phyloP scores from a whole-genome alignment of 2,329 filamentous ascomycete genomes.

The Bisporella sp. region DNA sequence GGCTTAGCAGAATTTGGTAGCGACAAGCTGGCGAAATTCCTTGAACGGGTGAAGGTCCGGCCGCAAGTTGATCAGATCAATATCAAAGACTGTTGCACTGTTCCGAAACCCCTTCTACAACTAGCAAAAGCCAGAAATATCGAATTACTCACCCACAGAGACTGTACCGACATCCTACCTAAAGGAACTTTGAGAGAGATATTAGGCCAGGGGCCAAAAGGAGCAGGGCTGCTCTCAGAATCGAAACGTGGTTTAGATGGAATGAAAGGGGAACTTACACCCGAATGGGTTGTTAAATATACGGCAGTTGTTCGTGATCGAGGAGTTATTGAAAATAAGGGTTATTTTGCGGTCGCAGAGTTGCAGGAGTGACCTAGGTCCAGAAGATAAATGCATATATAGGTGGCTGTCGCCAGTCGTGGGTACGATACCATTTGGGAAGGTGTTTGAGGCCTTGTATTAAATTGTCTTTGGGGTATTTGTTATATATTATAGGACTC shows the following conservation, averaged over 20 bases:
- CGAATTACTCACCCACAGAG: constrained; percentile 86
- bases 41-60: constrained; percentile 61
- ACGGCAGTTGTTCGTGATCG: constrained; percentile 90
- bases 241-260: constrained; percentile 40
- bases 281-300: constrained; percentile 96
- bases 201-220: constrained; percentile 62
- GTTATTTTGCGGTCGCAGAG: constrained; percentile 86
- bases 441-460: too few relatives aligned
- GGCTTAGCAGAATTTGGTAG: constrained; percentile 90
- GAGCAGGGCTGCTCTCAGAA: constrained; percentile 67
- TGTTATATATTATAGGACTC: too few relatives aligned
- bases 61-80: constrained; percentile 95
- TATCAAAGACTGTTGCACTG: constrained; percentile 89
- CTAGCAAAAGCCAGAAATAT: constrained; percentile 80
- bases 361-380: constrained; percentile 37
- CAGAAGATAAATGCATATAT: neutral
- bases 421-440: too few relatives aligned
- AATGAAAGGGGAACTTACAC: constrained; percentile 69
- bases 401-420: neutral
- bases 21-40: constrained; percentile 71
- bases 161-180: constrained; percentile 87
- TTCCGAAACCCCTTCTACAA: constrained; percentile 77
- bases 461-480: too few relatives aligned
- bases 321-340: constrained; percentile 96
- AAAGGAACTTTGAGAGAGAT: constrained; percentile 79